phyloP scores from a whole-genome alignment of 257 asterid genomes.

The Nicotiana sylvestris region DNA sequence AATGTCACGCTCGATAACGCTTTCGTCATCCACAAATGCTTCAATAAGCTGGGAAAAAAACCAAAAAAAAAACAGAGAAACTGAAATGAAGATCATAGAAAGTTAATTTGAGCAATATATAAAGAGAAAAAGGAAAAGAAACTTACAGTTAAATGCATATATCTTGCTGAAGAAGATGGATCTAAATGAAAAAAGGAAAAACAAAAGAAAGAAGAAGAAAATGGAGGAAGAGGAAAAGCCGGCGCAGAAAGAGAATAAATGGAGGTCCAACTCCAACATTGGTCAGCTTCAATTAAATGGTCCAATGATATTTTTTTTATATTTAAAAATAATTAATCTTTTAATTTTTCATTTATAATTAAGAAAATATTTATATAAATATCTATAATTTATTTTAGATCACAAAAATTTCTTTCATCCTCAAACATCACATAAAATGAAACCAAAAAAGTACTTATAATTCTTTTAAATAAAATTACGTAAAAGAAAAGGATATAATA shows the following conservation, averaged over 20 bases:
- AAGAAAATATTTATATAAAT: too few species aligned
- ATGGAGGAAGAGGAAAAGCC: background rate
- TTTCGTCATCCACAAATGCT: background rate
- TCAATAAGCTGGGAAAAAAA: background rate
- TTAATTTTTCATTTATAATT: too few species aligned
- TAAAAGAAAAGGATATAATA: too few species aligned
- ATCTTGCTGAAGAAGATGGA: background rate
- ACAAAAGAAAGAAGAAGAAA: background rate
- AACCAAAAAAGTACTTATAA: too few species aligned
- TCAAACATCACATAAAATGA: too few species aligned
- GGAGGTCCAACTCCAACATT: background rate
- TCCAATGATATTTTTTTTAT: background rate
- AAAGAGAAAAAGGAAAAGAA: background rate
- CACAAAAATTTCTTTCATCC: too few species aligned
- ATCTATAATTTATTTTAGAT: too few species aligned
- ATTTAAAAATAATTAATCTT: too few species aligned
- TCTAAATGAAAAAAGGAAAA: background rate
- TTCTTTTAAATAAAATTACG: too few species aligned
- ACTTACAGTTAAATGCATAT: background rate
- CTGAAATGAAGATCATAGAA: background rate
- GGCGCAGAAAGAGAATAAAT: background rate
- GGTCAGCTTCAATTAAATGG: constrained; percentile 7
- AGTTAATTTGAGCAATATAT: background rate
- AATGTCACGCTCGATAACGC: background rate
- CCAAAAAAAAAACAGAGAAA: background rate